Percentiles rank a stretch among this genome's conserved stretches.
These are phyloP conservation scores for Lachnum nothofagi DNA, from an alignment of 2,329 filamentous ascomycete species.

Conservation along the genomic window DNA sequence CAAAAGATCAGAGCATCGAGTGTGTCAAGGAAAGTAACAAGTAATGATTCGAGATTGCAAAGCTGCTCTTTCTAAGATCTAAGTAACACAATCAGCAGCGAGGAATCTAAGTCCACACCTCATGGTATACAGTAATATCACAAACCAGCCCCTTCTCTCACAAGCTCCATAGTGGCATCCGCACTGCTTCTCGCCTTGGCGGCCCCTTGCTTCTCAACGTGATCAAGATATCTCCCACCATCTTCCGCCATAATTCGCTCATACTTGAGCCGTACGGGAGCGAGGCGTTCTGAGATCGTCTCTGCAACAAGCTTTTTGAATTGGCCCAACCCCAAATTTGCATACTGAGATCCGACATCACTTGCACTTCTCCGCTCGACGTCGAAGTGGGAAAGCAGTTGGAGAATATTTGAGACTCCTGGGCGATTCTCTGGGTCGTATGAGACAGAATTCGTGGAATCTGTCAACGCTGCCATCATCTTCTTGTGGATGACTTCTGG, in stretches of 20 bases:
- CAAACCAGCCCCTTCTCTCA: conserved; percentile 41
- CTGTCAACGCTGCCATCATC: conserved; percentile 70
- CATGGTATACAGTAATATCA: conserved; percentile 2
- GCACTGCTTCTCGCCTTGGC: conserved; percentile 59
- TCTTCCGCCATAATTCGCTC: conserved; percentile 43
- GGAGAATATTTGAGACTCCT: conserved; percentile 81
- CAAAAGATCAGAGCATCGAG: too few relatives aligned
- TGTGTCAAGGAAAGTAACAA: too few relatives aligned
- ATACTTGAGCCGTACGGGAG: conserved; percentile 53
- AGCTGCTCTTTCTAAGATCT: too few relatives aligned
- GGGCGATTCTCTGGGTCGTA: conserved; percentile 69
- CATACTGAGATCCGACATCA: conserved; percentile 39
- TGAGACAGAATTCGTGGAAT: conserved; percentile 59
- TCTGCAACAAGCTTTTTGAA: conserved; percentile 63
- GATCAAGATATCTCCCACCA: conserved; percentile 49
- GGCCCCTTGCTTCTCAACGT: conserved; percentile 54
- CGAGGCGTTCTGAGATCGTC: conserved; percentile 49
- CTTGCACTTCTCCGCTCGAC: conserved; percentile 35
- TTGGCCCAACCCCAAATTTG: conserved; percentile 44
- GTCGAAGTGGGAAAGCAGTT: conserved; percentile 70
- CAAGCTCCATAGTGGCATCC: conserved; percentile 41
- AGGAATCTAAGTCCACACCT: too few relatives aligned
- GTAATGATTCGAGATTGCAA: too few relatives aligned
- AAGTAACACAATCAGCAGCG: too few relatives aligned
- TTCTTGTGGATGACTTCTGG: conserved; percentile 61